Evolutionary conservation across 176 grass and related monocot genomes (phyloP), one percentile per base, ranked within the genome.

Genomic region (Oryza punctata): DNA sequence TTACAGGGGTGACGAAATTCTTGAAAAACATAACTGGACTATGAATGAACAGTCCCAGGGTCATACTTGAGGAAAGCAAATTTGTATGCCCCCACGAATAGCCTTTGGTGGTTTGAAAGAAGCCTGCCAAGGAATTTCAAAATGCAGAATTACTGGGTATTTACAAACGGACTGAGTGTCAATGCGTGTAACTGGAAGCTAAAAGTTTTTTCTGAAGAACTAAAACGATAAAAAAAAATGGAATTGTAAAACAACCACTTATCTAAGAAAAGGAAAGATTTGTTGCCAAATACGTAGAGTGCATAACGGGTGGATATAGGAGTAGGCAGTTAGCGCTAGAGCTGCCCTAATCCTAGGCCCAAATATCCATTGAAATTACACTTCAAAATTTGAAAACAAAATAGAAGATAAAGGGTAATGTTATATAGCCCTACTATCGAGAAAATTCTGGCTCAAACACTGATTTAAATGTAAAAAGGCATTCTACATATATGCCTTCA

Each of bases 31-130:
- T 67, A 84, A 69, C 19, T 81, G 32, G n/a, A 46, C 23, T 50
- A 25, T 69, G 43, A 75, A 68, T 69, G 43, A 75, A 68, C n/a
- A 63, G 3, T 6, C 44, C 33, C 2, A 69, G 77, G 27, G 61
- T 7, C 81, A 75, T 87, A 94, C 84, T 81, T 91, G 92, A 84
- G 92, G 92, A 84, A 94, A 94, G 43, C 92, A 94, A 52, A 94
- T 88, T 50, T 91, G 89, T 61, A 94, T 85, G 41, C 92, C 92
- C 33, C 92, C 89, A 13, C 92, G 87, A 52, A 94, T 90, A 70
- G 89, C 81, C 89, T 94, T 91, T 40, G 89, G 92, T 10, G 92
- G 92, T 82, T 94, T 91, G 54, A 94, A 92, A 71, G 77, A 76
- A 46, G 87, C 89, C 89, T 91, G 87, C 0, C 4, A 84, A n/a